phyloP scores from a whole-genome alignment of 306 rosid genomes.

The Cucumis cinereus region DNA sequence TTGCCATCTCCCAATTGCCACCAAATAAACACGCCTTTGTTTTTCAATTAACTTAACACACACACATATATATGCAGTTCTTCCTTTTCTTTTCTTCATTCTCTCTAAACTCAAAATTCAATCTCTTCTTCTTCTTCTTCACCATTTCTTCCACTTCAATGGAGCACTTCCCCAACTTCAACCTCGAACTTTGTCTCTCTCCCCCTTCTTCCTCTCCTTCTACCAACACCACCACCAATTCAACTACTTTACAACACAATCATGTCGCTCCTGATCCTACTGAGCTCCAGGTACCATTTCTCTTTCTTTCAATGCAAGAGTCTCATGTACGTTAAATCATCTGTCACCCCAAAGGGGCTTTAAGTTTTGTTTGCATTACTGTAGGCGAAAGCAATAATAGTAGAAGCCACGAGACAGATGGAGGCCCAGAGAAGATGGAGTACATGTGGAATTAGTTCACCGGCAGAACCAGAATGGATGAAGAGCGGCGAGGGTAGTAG shows the following conservation, averaged over 20 bases:
- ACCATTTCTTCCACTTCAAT: not conserved
- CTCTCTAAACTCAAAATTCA: too few species aligned
- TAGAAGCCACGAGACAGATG: not conserved
- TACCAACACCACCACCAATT: not conserved
- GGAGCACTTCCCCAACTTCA: not conserved
- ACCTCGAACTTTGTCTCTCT: not conserved
- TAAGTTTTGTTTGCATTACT: not conserved
- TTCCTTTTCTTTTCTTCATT: not conserved
- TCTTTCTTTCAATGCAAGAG: too few species aligned
- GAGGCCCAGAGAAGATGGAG: not conserved
- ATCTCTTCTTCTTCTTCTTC: not conserved
- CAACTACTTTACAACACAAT: not conserved
- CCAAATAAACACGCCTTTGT: not conserved
- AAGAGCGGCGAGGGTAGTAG: not conserved
- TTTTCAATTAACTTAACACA: not conserved
- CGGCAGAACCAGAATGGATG: rapidly evolving
- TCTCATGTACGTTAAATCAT: too few species aligned
- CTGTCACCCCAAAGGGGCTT: too few species aligned
- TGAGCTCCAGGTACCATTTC: not conserved
- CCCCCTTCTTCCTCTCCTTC: not conserved
- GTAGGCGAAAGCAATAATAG: not conserved
- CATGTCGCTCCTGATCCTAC: not conserved
- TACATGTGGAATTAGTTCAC: not conserved
- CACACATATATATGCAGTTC: not conserved
- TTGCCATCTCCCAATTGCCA: not conserved